phyloP scores from a whole-genome alignment of 805 yeast genomes.

The Ogataea philodendri region DNA sequence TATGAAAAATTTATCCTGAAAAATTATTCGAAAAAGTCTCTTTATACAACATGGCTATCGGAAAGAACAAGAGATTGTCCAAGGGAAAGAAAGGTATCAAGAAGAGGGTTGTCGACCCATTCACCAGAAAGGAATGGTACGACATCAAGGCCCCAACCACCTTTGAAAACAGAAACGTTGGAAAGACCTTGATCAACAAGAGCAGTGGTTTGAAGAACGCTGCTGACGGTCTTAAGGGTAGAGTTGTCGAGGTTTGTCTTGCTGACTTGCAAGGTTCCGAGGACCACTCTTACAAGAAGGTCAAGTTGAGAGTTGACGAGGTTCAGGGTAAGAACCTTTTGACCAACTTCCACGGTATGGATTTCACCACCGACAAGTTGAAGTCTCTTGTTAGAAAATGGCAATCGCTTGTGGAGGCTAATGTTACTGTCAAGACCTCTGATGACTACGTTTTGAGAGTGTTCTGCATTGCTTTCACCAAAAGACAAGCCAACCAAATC shows the following conservation, averaged over 20 bases:
- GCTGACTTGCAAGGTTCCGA: conserved; percentile 99
- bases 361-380: conserved; percentile 96
- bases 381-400: conserved; percentile 98
- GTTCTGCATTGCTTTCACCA: conserved; percentile 98
- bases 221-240: conserved; percentile 97
- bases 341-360: conserved; percentile 99
- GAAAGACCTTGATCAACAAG: conserved; percentile 97
- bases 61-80: conserved; percentile 74
- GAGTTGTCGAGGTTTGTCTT: conserved; percentile 91
- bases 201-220: conserved; percentile 98
- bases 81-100: conserved; percentile 95
- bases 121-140: conserved; percentile 99
- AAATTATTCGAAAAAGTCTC: conserved; percentile 14
- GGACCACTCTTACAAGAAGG: conserved; percentile 97
- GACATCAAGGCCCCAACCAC: conserved; percentile 98
- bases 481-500: conserved; percentile 94
- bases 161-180: conserved; percentile 97
- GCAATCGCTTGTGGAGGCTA: conserved; percentile 98
- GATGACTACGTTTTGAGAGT: conserved; percentile 97
- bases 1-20: conserved; percentile 18
- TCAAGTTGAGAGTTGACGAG: conserved; percentile 97
- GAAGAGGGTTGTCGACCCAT: conserved; percentile 99
- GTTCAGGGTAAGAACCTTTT: conserved; percentile 98
- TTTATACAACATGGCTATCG: conserved; percentile 52
- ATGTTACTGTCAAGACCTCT: conserved; percentile 96